A percentile compares a stretch with the other conserved stretches of the same genome.
phyloP scores from a whole-genome alignment of 1,284 basidiomycete genomes.

The Sutorius eximius region DNA sequence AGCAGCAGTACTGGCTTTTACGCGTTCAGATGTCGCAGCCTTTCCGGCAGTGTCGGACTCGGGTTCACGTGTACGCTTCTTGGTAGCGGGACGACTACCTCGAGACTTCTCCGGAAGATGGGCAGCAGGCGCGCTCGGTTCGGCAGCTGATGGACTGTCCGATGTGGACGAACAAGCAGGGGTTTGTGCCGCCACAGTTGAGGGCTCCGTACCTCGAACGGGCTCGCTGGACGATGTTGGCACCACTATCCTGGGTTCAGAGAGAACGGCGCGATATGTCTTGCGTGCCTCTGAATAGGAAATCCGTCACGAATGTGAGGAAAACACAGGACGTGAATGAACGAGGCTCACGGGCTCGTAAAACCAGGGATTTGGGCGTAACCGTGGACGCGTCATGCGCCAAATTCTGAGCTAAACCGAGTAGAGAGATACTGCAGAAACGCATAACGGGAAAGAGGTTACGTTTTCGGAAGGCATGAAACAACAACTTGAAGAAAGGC shows the following conservation, averaged over 20 bases:
- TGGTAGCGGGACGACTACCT: neutral
- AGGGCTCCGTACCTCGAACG: neutral
- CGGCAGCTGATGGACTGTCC: neutral
- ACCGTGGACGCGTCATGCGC: constrained; percentile 63
- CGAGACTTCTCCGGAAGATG: neutral
- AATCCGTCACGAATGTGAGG: too few relatives aligned
- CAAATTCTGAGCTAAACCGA: constrained; percentile 65
- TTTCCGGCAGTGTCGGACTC: neutral
- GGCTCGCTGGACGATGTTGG: constrained; percentile 32
- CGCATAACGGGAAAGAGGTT: neutral
- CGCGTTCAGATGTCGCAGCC: neutral
- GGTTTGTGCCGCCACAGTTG: neutral
- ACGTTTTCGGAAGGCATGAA: neutral
- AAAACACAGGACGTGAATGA: neutral
- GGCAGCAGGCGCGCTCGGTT: neutral
- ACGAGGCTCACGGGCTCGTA: constrained; percentile 65
- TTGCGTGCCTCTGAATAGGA: constrained; percentile 47
- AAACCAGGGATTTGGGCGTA: constrained; percentile 61
- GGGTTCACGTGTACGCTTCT: constrained; percentile 24
- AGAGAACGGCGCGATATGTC: constrained; percentile 70
- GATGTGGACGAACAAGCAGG: neutral
- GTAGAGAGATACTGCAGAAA: constrained; percentile 52
- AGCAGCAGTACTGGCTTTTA: neutral
- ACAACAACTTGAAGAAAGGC: constrained; percentile 20
- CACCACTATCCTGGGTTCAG: constrained; percentile 64